phyloP scores from a whole-genome alignment of 306 rosid species.

The Myrica gale region DNA sequence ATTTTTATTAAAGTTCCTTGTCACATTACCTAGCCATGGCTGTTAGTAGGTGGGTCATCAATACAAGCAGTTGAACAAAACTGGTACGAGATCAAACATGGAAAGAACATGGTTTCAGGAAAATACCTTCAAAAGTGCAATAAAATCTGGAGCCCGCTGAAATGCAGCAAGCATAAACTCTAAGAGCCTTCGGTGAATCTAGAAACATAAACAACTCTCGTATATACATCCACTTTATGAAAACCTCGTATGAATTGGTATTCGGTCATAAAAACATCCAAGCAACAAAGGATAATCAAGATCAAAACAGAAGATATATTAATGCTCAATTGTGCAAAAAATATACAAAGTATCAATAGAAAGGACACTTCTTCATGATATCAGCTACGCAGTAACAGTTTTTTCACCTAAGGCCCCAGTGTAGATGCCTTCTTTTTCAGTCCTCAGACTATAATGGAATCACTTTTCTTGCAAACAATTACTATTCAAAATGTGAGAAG shows the following conservation, averaged over 20 bases:
- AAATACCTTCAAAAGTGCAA: conserved; percentile 82
- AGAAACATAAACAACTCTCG: conserved; percentile 27
- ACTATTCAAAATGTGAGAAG: too few relatives aligned
- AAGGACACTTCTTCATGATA: not conserved
- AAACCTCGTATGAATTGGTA: not conserved
- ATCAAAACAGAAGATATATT: not conserved
- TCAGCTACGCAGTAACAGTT: not conserved
- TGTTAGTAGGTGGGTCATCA: conserved; percentile 14
- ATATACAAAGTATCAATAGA: not conserved
- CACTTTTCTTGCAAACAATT: too few relatives aligned
- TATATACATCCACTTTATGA: not conserved
- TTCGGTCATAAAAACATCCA: conserved; percentile 1
- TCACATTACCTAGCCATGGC: not conserved
- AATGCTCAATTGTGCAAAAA: not conserved
- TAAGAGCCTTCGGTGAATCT: conserved; percentile 82
- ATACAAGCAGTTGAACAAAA: conserved; percentile 16
- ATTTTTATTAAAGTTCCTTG: not conserved
- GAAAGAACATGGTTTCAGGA: conserved; percentile 16
- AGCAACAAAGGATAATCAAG: conserved; percentile 8
- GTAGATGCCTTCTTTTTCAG: too few relatives aligned
- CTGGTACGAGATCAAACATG: conserved; percentile 14
- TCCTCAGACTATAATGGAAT: too few relatives aligned
- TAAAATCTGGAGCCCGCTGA: conserved; percentile 76
- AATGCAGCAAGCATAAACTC: conserved; percentile 89
- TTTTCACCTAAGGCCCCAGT: too few relatives aligned